phyloP scores from a whole-genome alignment of 2,329 filamentous ascomycete genomes.

The Colletotrichum destructivum region DNA sequence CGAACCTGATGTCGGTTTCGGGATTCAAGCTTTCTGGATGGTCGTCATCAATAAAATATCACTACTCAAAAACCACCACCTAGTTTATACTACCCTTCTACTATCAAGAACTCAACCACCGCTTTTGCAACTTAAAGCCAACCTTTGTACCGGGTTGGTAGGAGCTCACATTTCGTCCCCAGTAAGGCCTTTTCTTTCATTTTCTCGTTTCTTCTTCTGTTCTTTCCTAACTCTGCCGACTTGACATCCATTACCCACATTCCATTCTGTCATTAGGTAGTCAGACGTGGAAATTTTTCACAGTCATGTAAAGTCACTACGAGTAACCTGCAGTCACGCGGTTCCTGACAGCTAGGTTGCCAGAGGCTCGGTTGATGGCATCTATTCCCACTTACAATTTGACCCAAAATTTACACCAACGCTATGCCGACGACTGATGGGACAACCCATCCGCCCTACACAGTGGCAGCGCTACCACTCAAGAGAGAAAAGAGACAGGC shows the following conservation, averaged over 20 bases:
- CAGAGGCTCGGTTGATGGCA: neutral
- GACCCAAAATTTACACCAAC: slow-evolving; percentile 23
- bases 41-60: neutral
- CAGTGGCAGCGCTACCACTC: neutral
- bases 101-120: neutral
- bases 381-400: slow-evolving; percentile 24
- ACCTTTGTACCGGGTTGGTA: neutral
- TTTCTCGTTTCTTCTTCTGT: neutral
- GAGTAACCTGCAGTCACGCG: neutral
- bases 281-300: neutral
- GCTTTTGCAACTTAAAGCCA: neutral
- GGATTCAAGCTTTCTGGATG: neutral
- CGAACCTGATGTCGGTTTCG: neutral
- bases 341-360: neutral
- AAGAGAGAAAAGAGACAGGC: neutral
- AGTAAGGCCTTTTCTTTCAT: no score
- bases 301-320: neutral
- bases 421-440: slow-evolving; percentile 31
- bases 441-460: neutral
- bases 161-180: neutral
- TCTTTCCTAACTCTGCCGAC: neutral
- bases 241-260: neutral
- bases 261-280: neutral
- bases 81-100: neutral
- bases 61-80: neutral